Conservation (phyloP, 441 rosid genomes). For the Mallotus repandus region DNA sequence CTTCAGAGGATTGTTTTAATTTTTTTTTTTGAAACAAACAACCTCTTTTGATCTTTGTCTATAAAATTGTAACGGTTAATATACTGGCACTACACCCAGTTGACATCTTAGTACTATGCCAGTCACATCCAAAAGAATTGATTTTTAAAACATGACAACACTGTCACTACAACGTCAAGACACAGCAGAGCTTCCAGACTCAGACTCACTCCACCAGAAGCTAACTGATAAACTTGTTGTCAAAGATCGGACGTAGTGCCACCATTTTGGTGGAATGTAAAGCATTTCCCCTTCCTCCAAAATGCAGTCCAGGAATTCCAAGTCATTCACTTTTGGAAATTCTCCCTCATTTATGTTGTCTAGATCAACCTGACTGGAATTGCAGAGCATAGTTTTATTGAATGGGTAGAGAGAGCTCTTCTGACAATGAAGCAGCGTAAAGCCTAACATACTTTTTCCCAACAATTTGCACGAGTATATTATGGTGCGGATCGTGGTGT, state of each 20-base stretch:
- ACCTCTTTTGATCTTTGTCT: background rate
- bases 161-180: slow-evolving; percentile 21
- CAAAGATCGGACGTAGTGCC: slow-evolving; percentile 94
- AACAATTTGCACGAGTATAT: slow-evolving; percentile 94
- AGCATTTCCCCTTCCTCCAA: slow-evolving; percentile 96
- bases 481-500: slow-evolving; percentile 99
- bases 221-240: slow-evolving; percentile 84
- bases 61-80: background rate
- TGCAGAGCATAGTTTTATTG: slow-evolving; percentile 78
- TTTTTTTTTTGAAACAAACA: background rate
- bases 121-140: slow-evolving; percentile 24
- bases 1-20: background rate
- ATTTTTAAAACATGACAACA: background rate
- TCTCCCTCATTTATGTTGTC: slow-evolving; percentile 61
- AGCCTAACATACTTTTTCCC: slow-evolving; percentile 89
- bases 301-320: slow-evolving; percentile 83
- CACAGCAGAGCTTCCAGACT: slow-evolving; percentile 23
- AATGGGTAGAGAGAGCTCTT: slow-evolving; percentile 80
- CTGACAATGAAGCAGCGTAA: slow-evolving; percentile 62
- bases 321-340: slow-evolving; percentile 58
- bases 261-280: slow-evolving; percentile 98
- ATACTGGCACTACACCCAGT: background rate
- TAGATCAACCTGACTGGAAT: slow-evolving; percentile 97
- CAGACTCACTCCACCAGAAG: slow-evolving; percentile 83
- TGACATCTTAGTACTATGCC: slow-evolving; percentile 13